phyloP scores from a whole-genome alignment of 2,329 filamentous ascomycete species.

The Lasiodiplodia sp. region DNA sequence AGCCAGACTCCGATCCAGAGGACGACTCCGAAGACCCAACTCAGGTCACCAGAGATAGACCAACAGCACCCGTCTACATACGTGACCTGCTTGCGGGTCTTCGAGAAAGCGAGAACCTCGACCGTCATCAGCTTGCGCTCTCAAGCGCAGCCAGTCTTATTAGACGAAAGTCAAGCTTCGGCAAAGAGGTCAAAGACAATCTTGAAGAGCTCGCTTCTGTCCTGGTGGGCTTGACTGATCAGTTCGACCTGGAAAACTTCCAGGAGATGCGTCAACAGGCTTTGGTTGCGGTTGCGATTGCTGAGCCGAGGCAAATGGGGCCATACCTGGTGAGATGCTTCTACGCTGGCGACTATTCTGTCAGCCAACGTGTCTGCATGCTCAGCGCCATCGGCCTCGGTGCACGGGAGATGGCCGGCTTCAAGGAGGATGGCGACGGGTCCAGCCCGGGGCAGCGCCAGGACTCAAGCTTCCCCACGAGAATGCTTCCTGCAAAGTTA shows the following conservation, averaged over 20 bases:
- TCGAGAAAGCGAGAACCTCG: conserved; percentile 81
- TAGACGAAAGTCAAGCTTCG: conserved; percentile 85
- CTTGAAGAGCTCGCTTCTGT: conserved; percentile 79
- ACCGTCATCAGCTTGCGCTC: conserved; percentile 82
- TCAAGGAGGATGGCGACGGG: conserved; percentile 63
- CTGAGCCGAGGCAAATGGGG: conserved; percentile 78
- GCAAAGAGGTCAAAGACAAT: conserved; percentile 86
- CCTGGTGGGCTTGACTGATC: conserved; percentile 82
- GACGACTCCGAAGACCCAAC: conserved; percentile 95
- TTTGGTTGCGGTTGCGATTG: conserved; percentile 81
- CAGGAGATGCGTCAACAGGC: conserved; percentile 76
- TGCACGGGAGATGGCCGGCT: conserved; percentile 83
- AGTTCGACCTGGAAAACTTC: conserved; percentile 82
- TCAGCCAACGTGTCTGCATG: conserved; percentile 81
- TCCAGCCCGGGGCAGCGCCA: background rate
- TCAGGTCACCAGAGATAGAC: conserved; percentile 81
- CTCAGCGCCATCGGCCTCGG: conserved; percentile 83
- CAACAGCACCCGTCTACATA: conserved; percentile 86
- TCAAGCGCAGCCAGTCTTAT: conserved; percentile 80
- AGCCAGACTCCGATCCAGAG: conserved; percentile 85
- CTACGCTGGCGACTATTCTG: conserved; percentile 90
- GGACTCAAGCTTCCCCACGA: conserved; percentile 72
- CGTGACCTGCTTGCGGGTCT: conserved; percentile 82
- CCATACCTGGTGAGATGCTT: conserved; percentile 85
- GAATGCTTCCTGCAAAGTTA: conserved; percentile 75